Evolutionary conservation across 2,329 filamentous ascomycete genomes (phyloP), one percentile per base, ranked within the genome.

Genomic region (Fusarium torreyae): DNA sequence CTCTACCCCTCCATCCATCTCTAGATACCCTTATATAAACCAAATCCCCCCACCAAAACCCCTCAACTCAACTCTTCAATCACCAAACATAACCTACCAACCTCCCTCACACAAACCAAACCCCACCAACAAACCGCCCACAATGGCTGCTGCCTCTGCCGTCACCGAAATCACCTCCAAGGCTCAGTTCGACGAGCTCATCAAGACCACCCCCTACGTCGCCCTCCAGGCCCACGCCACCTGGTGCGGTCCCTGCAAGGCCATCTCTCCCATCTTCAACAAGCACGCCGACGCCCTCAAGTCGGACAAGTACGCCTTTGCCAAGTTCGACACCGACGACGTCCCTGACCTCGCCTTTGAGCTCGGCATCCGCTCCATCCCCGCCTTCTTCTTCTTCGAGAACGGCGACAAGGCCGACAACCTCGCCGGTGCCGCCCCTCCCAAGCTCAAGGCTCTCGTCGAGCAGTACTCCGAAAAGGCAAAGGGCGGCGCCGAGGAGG

Each of bases 171-270:
- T 87, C 75, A 78, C 74, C 59, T 77, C 80, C 49, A 78, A 79
- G 68, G 73, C 79, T 51, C 80, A 87, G 70, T 87, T 88, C 72
- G 76, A 86, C 64, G 71, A 78, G 38, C 84, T 89, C 66, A 74
- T 88, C 72, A 70, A 78, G 17, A 77, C 76, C 11, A 86, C 81
- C 48, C 83, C 81, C 46, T 86, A 84, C 78, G 85, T 88, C 67
- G 82, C 84, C 63, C 78, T 87, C 68, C 86, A 89, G 76, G 88
- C 89, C 79, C 85, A 81, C 78, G 87, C 87, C 61, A 80, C 84
- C 73, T 89, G 88, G 88, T 89, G 87, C 78, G 83, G 82, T 39
- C 88, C 87, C 28, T 89, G 88, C 85, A 87, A 87, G 78, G 80
- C 81, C 71, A 89, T 89, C 74, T 84, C 86, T 22, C 87, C 87